Conservation (phyloP, 1,139 yeast genomes). For the Arxiozyma slooffiae region DNA sequence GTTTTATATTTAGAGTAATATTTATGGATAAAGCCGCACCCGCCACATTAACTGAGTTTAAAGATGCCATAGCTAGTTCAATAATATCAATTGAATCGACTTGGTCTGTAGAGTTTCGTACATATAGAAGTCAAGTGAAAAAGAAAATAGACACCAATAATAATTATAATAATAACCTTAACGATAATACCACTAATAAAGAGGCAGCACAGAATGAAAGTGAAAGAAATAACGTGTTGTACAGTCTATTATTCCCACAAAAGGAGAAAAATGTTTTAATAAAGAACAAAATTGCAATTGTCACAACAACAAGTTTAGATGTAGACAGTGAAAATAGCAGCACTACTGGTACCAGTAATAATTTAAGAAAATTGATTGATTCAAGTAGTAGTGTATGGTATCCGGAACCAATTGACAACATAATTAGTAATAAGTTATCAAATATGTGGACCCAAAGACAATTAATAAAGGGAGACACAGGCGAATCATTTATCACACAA, state of each 20-base stretch:
- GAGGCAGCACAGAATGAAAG: neutral
- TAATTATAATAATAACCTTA: constrained; percentile 9
- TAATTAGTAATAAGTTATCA: constrained; percentile 22
- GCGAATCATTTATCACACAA: constrained; percentile 22
- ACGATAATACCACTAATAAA: neutral
- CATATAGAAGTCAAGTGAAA: constrained; percentile 20
- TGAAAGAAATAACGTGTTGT: constrained; percentile 15
- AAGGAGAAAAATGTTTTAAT: constrained; percentile 20
- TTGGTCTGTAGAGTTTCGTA: constrained; percentile 28
- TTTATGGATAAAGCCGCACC: constrained; percentile 29
- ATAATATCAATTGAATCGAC: constrained; percentile 19
- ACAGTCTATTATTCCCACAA: constrained; percentile 22
- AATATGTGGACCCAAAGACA: constrained; percentile 29
- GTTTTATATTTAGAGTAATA: constrained; percentile 17
- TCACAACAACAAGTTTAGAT: constrained; percentile 14
- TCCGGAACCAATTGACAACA: constrained; percentile 22
- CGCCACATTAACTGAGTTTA: constrained; percentile 25
- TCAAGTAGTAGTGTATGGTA: constrained; percentile 21
- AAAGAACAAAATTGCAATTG: constrained; percentile 19
- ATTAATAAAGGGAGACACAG: constrained; percentile 28
- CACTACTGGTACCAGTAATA: too few relatives aligned
- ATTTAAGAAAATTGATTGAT: constrained; percentile 8
- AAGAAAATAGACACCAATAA: neutral
- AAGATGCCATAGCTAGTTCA: constrained; percentile 24
- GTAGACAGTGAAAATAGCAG: constrained; percentile 4